Evolutionary conservation across 306 rosid species (phyloP).

Genomic region (Lithocarpus polystachyus): DNA sequence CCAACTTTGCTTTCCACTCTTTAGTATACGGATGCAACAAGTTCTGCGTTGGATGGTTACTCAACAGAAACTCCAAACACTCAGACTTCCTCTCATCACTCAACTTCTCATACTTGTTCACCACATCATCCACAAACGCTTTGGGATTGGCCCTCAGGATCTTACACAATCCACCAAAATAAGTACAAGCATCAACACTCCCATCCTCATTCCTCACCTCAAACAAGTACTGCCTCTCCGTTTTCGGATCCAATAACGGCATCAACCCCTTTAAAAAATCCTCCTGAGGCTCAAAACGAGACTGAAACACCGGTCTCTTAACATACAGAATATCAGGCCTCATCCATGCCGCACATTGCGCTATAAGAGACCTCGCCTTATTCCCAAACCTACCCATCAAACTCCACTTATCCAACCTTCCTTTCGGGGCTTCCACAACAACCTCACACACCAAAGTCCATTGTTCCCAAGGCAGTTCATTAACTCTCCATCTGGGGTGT

Average conservation of each 20-base stretch:
- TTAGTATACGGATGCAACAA: slow-evolving; percentile 87
- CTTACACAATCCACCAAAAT: slow-evolving; percentile 86
- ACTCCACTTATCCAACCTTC: slow-evolving; percentile 88
- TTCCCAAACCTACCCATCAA: slow-evolving; percentile 94
- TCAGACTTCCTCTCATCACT: slow-evolving; percentile 77
- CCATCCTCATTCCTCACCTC: slow-evolving; percentile 70
- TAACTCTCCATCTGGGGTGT: slow-evolving; percentile 76
- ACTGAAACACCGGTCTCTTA: slow-evolving; percentile 76
- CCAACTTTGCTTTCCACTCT: slow-evolving; percentile 96
- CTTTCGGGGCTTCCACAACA: slow-evolving; percentile 72
- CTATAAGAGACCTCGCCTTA: slow-evolving; percentile 57
- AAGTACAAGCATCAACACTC: slow-evolving; percentile 61
- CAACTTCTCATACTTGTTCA: slow-evolving; percentile 68
- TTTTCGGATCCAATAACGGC: slow-evolving; percentile 73
- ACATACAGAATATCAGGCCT: slow-evolving; percentile 88
- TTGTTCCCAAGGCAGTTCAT: slow-evolving; percentile 81
- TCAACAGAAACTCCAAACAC: slow-evolving; percentile 74
- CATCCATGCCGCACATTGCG: slow-evolving; percentile 88
- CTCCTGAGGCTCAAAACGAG: slow-evolving; percentile 89
- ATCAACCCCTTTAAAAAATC: slow-evolving; percentile 50
- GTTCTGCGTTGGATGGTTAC: slow-evolving; percentile 60
- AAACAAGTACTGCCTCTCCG: slow-evolving; percentile 62
- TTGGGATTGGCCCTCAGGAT: slow-evolving; percentile 71
- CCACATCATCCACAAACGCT: slow-evolving; percentile 94
- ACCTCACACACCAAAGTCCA: slow-evolving; percentile 86